Evolutionary conservation across 2,329 filamentous ascomycete species (phyloP).

Genomic region (Cladosporium colombiae): DNA sequence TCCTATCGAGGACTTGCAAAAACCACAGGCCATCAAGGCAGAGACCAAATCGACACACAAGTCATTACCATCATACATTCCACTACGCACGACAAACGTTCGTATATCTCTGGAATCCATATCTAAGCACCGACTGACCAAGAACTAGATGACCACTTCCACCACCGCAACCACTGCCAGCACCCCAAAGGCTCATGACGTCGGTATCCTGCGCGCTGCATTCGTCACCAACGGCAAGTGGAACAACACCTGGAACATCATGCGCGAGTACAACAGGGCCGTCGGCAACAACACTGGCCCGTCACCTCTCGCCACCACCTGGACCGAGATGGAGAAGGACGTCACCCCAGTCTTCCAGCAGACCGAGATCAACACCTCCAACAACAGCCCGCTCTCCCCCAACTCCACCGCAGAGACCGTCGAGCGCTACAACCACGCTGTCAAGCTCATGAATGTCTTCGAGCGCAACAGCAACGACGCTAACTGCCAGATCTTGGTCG

Average conservation of each 20-base stretch:
- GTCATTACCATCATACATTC: rapidly evolving
- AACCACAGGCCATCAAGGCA: rapidly evolving
- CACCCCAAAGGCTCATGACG: not conserved
- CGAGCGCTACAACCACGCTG: not conserved
- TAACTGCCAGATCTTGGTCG: not conserved
- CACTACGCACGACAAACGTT: not conserved
- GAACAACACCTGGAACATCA: not conserved
- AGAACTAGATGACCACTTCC: not conserved
- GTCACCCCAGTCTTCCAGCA: not conserved
- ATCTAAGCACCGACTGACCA: too few species aligned
- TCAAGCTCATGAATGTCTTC: not conserved
- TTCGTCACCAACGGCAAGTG: not conserved
- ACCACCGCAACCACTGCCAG: not conserved
- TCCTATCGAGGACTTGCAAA: not conserved
- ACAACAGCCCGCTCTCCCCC: not conserved
- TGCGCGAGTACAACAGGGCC: not conserved
- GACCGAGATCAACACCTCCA: not conserved
- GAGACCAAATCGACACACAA: not conserved
- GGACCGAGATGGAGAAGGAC: not conserved
- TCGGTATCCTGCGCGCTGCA: not conserved
- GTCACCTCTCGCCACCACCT: not conserved
- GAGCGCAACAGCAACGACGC: not conserved
- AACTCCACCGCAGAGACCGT: not conserved
- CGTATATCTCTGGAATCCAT: too few species aligned
- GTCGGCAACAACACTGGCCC: not conserved